A percentile compares a stretch with the other conserved stretches of the same genome.
These are phyloP conservation scores for Alectoria sarmentosa DNA, from an alignment of 495 filamentous ascomycete species.

Conservation along the genomic window DNA sequence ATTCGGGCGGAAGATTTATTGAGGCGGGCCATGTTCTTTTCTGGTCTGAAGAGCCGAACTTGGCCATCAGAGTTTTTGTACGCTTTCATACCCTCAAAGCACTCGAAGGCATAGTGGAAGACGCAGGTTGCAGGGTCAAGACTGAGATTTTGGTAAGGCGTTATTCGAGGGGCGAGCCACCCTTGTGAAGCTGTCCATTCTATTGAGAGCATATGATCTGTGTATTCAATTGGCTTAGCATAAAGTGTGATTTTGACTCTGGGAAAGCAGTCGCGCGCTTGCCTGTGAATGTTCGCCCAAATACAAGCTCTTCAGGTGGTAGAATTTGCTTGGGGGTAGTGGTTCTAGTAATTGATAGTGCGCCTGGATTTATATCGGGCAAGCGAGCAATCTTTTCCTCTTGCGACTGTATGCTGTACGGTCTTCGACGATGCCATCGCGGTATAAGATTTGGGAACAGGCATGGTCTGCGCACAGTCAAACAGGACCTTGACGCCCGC, in stretches of 20 bases:
- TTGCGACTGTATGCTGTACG: conserved; percentile 53
- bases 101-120: conserved; percentile 96
- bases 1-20: conserved; percentile 86
- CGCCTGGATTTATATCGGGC: conserved; percentile 64
- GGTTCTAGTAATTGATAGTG: conserved; percentile 66
- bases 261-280: conserved; percentile 16
- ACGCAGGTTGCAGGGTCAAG: conserved; percentile 95
- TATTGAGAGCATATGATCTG: conserved; percentile 93
- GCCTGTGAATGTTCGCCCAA: conserved; percentile 86
- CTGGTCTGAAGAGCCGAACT: conserved; percentile 85
- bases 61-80: conserved; percentile 73
- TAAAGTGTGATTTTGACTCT: not conserved
- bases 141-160: conserved; percentile 92
- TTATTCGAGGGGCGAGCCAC: conserved; percentile 76
- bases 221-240: conserved; percentile 11
- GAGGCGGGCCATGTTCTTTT: conserved; percentile 91
- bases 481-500: conserved; percentile 1
- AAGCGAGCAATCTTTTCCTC: conserved; percentile 47
- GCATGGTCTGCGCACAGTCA: not conserved
- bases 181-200: conserved; percentile 83
- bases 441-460: conserved; percentile 17
- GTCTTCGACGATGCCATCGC: conserved; percentile 36
- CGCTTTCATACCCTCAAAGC: conserved; percentile 98
- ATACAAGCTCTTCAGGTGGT: conserved; percentile 72
- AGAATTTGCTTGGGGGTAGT: conserved; percentile 64